Conservation (phyloP, 2,329 filamentous ascomycete species). For the Penicillium sp. region DNA sequence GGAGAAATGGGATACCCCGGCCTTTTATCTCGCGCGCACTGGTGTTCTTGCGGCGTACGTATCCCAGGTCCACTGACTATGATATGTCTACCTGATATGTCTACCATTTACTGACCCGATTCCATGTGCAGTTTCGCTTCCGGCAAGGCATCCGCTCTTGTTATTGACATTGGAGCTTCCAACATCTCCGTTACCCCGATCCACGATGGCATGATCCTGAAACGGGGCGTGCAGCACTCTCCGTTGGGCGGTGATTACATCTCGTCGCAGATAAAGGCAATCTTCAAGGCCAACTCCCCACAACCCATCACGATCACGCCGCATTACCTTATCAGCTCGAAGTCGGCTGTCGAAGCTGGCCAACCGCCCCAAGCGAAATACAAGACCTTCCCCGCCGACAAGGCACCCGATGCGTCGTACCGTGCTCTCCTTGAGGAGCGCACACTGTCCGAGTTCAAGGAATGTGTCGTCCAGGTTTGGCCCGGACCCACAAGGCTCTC, state of each 20-base stretch:
- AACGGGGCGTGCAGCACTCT: constrained; percentile 83
- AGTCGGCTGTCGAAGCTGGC: constrained; percentile 83
- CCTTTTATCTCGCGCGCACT: constrained; percentile 88
- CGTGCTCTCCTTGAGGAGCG: constrained; percentile 85
- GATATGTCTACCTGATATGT: neutral
- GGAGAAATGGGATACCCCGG: constrained; percentile 93
- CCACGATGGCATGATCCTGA: constrained; percentile 90
- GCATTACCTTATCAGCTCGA: constrained; percentile 83
- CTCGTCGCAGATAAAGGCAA: constrained; percentile 78
- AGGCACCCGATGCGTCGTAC: constrained; percentile 67
- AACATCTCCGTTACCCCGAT: constrained; percentile 87
- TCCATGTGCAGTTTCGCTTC: constrained; percentile 65
- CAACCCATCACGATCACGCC: constrained; percentile 76
- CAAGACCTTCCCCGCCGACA: constrained; percentile 64
- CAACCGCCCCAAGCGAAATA: constrained; percentile 74
- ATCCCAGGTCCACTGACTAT: constrained; percentile 17
- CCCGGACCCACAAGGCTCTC: constrained; percentile 70
- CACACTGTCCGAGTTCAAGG: constrained; percentile 93
- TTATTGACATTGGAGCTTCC: constrained; percentile 86
- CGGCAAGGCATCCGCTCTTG: constrained; percentile 88
- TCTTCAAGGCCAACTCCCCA: constrained; percentile 66
- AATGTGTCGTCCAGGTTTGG: constrained; percentile 95
- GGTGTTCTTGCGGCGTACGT: constrained; percentile 78
- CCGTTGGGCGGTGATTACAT: constrained; percentile 86
- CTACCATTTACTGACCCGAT: constrained; percentile 7